A percentile compares a stretch with the other conserved stretches of the same genome.
phyloP scores from a whole-genome alignment of 192 early-diverging fungal genomes.

The Coemansia sp. region DNA sequence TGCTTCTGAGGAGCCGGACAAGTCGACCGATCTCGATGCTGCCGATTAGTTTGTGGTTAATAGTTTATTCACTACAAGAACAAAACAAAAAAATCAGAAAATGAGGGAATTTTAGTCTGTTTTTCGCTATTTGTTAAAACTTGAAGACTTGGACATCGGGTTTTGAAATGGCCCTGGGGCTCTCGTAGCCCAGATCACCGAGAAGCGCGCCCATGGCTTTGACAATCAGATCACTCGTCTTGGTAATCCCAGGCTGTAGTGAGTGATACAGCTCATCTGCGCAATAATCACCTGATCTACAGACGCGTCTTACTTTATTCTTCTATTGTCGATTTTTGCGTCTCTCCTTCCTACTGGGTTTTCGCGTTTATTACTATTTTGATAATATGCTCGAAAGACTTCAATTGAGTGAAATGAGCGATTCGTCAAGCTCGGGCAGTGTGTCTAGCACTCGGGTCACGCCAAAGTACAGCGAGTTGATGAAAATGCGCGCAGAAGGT shows the following conservation, averaged over 20 bases:
- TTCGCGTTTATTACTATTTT: background rate
- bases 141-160: constrained; percentile 84
- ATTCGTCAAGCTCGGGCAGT: background rate
- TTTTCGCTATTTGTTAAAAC: constrained; percentile 58
- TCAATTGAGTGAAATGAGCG: background rate
- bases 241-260: no score
- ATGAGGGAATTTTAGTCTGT: no score
- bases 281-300: no score
- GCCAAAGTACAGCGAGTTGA: background rate
- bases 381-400: background rate
- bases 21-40: constrained; percentile 49
- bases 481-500: background rate
- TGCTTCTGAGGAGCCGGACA: constrained; percentile 60
- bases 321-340: no score
- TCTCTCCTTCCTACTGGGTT: no score
- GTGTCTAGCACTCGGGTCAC: background rate
- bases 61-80: no score
- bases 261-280: no score
- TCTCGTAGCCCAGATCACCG: constrained; percentile 75
- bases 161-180: constrained; percentile 75
- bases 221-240: constrained; percentile 64
- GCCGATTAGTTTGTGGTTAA: constrained; percentile 24
- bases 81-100: no score
- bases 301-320: no score
- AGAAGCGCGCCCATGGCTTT: constrained; percentile 72